Evolutionary conservation across 2,329 filamentous ascomycete species (phyloP), one percentile per base, ranked within the genome.

Genomic region (Immersiporthe knoxdaviesiana): DNA sequence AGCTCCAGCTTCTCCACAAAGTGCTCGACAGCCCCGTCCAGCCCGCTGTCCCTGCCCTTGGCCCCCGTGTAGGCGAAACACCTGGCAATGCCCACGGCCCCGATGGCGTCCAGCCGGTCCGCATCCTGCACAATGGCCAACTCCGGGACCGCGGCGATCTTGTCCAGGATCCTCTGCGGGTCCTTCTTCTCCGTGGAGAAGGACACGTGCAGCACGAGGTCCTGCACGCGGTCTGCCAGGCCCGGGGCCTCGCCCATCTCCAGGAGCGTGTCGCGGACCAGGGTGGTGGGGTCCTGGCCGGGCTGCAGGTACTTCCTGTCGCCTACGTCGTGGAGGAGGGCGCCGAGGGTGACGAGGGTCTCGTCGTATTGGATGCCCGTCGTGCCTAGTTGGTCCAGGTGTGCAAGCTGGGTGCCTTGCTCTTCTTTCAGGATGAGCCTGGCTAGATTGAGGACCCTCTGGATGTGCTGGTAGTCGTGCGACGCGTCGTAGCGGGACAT

Each of bases 111-210:
- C 21, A 98, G 83, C 6, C 94, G 86, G 81, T 97, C 95, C 4
- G 94, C 94, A 79, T 97, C 95, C 80, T 97, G 94, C 32, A 97
- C 93, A 63, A 97, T 87, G 0, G 88, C 94, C 41, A 96, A 82
- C 78, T 96, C 93, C 1, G 92, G 92, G 77, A 92, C 83, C 41
- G 80, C 76, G 6, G 77, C 78, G n/a, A 97, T 83, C 30, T 94
- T 82, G 1, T 81, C 79, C 24, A 79, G 79, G 3, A 93, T 88
- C 14, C 81, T 80, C 11, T 80, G 80, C 0, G 91, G 90, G 75
- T 94, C 84, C 74, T 87, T 87, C 64, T 87, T 83, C 79, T 97
- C 94, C 72, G 86, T 85, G 3, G 88, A 90, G 81, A 93, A 97
- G 71, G 91, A 93, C n/a, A 97, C 92, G 68, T 91, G 87, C 11